These are phyloP conservation scores for Kazachstania taianensis DNA, from an alignment of 805 yeast genomes.

Conservation along the genomic window DNA sequence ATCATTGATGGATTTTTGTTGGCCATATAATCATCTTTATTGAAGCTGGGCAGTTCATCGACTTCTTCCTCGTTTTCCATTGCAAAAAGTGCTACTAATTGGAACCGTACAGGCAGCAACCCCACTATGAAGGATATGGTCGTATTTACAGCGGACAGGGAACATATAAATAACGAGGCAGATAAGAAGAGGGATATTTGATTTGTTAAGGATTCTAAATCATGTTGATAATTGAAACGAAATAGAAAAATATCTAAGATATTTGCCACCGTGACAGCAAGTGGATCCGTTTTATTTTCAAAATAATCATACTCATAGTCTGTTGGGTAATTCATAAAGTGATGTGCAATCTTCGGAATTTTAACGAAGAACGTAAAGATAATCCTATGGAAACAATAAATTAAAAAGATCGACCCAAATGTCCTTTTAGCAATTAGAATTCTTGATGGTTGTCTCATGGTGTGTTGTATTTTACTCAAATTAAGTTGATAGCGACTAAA, in stretches of 20 bases:
- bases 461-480: conserved; percentile 13
- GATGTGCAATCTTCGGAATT: conserved; percentile 19
- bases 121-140: conserved; percentile 47
- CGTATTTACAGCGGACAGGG: conserved; percentile 52
- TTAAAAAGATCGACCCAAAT: conserved; percentile 20
- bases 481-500: conserved; percentile 23
- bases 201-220: conserved; percentile 29
- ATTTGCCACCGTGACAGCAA: conserved; percentile 31
- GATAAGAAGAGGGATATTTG: conserved; percentile 42
- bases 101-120: conserved; percentile 30
- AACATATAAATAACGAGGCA: conserved; percentile 48
- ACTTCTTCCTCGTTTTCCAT: conserved; percentile 12
- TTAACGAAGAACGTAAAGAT: conserved; percentile 23
- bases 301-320: conserved; percentile 16
- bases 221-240: conserved; percentile 26
- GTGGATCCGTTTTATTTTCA: conserved; percentile 26
- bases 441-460: conserved; percentile 10
- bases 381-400: conserved; percentile 32
- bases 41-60: conserved; percentile 14
- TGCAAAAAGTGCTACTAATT: conserved; percentile 22
- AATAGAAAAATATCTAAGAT: conserved; percentile 26
- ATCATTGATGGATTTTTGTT: conserved; percentile 29
- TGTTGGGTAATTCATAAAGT: conserved; percentile 11
- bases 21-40: neutral
- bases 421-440: conserved; percentile 11